Base-by-base conservation (phyloP, 208 protist species). In the Acanthamoeba culbertsoni region DNA sequence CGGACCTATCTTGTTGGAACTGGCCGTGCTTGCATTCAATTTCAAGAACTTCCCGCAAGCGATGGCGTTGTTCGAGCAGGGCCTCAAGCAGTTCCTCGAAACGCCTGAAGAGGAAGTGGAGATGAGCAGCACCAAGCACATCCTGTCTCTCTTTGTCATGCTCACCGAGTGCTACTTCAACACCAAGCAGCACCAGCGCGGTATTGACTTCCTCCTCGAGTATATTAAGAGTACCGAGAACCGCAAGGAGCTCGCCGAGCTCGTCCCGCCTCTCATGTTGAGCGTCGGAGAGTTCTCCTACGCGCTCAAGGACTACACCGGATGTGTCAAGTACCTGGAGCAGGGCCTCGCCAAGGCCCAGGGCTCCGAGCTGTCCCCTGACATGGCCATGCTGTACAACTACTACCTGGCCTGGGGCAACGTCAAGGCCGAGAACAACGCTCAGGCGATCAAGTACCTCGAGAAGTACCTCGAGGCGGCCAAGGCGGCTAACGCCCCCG, bases 261-360 rank as follows among this genome's bases (percentile, higher is more conserved):
- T 79, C 20, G 26, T 79, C 42, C 68, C 68, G n/a, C 28, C 71
- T 7, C 71, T 82, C 71, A 82, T 82, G 43, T 31, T 82, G 42
- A 82, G 71, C 71, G 71, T 82, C 42, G 71, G 71, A 37, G 71
- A 82, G 71, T 82, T 82, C 71, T 37, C 37, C 20, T 82, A 82
- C 28, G 71, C 71, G 37, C 71, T 82, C 43, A 82, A 82, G 71
- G n/a, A 82, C 42, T 82, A 53, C 71, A 10, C 14, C 6, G 43
- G 10, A 16, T 82, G 71, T 43, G 35, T 53, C 42, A 51, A 23
- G 23, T 48, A 79, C 68, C 37, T 79, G 14, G 59, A 68, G 59
- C 59, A 68, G 59, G 59, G 62, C 62, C 62, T 73, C 12, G 62
- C 62, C 33, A 40, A 43, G 62, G 62, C 62, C 42, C 23, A 48